A percentile compares a stretch with the other conserved stretches of the same genome.
Evolutionary conservation across 768 basidiomycete genomes (phyloP).

Genomic region (Lyophyllum shimeji): DNA sequence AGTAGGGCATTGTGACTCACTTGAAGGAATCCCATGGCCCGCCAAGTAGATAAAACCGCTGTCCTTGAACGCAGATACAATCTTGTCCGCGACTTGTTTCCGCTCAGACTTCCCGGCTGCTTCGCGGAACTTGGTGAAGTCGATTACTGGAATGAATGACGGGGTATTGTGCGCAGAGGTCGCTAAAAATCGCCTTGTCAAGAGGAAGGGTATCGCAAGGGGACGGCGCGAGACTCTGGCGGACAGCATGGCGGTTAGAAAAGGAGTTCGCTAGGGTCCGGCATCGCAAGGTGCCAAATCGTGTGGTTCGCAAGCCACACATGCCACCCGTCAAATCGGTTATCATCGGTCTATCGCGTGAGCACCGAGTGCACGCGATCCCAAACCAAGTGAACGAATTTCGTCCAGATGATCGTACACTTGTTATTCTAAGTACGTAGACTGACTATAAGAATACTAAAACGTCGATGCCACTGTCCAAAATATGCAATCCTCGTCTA

Average conservation of each 20-base stretch:
- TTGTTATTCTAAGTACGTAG: too few relatives aligned
- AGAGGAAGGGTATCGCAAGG: conserved; percentile 14
- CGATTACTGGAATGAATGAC: conserved; percentile 73
- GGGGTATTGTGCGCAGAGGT: conserved; percentile 21
- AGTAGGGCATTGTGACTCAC: conserved; percentile 22
- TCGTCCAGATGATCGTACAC: too few relatives aligned
- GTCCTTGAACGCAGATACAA: conserved; percentile 77
- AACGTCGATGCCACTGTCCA: not conserved
- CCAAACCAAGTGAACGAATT: too few relatives aligned
- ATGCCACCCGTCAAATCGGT: not conserved
- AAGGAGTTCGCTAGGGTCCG: not conserved
- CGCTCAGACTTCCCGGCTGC: conserved; percentile 54
- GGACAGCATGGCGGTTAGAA: conserved; percentile 22
- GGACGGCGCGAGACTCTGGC: conserved; percentile 21
- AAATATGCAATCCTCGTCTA: not conserved
- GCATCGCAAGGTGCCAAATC: too few relatives aligned
- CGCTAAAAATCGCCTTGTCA: conserved; percentile 24
- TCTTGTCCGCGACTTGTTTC: conserved; percentile 59
- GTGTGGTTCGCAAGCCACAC: not conserved
- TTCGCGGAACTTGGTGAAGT: conserved; percentile 68
- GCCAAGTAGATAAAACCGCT: conserved; percentile 80
- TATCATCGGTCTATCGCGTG: too few relatives aligned
- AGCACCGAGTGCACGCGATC: too few relatives aligned
- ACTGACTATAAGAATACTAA: not conserved
- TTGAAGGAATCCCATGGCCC: conserved; percentile 66